These are phyloP conservation scores for Porcisia hertigi DNA, from an alignment of 208 protist species.

Conservation along the genomic window DNA sequence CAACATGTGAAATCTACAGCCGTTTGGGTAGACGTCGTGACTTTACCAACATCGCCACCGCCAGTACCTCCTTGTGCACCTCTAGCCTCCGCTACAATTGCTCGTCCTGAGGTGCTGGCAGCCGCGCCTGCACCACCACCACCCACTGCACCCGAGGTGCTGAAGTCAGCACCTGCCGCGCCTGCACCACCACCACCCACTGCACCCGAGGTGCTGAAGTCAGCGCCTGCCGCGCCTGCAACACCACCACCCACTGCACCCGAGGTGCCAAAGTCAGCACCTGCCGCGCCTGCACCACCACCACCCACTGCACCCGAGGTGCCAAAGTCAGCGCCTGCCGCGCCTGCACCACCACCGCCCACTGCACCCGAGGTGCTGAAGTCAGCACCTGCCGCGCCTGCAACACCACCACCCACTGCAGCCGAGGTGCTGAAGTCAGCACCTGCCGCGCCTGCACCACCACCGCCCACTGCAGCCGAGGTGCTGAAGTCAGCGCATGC, in stretches of 20 bases:
- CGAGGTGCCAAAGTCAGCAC: not conserved
- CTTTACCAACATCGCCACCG: not conserved
- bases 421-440: not conserved
- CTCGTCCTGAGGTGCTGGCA: not conserved
- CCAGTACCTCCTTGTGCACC: not conserved
- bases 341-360: not conserved
- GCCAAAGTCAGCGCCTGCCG: not conserved
- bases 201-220: not conserved
- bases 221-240: not conserved
- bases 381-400: not conserved
- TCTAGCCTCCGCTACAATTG: not conserved
- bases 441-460: not conserved
- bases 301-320: not conserved
- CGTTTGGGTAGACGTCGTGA: not conserved
- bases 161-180: not conserved
- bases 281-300: not conserved
- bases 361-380: not conserved
- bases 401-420: not conserved
- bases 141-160: not conserved
- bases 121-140: too few species aligned
- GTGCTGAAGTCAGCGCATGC: not conserved
- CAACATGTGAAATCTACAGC: not conserved
- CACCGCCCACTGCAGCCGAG: too few species aligned
- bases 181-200: not conserved
- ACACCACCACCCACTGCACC: not conserved